Evolutionary conservation across 371 early-diverging fungal genomes (phyloP).

Genomic region (Zychaea mexicana): DNA sequence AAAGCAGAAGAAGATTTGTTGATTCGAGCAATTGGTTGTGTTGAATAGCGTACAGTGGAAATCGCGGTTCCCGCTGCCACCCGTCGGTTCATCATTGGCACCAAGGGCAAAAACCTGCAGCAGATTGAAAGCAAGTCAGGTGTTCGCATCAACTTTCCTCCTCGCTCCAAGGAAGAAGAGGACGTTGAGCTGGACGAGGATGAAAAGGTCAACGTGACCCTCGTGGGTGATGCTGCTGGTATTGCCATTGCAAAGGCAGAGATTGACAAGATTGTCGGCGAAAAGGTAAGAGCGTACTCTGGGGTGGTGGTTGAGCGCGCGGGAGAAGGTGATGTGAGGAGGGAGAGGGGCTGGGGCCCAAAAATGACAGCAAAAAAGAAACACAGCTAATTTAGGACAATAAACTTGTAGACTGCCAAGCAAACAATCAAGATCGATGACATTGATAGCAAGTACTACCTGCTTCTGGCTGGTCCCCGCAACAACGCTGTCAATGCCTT

Average conservation of each 20-base stretch:
- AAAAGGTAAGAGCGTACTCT: slow-evolving; percentile 74
- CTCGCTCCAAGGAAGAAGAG: slow-evolving; percentile 57
- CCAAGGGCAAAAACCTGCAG: slow-evolving; percentile 80
- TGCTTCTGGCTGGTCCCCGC: slow-evolving; percentile 82
- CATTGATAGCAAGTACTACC: slow-evolving; percentile 69
- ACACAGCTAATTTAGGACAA: not conserved
- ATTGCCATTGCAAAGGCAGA: slow-evolving; percentile 85
- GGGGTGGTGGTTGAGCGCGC: no score
- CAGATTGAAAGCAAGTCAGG: slow-evolving; percentile 76
- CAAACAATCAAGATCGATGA: slow-evolving; percentile 57
- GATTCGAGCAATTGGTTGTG: no score
- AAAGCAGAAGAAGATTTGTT: no score
- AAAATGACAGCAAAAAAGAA: not conserved
- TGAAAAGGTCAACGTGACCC: slow-evolving; percentile 64
- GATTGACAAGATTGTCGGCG: slow-evolving; percentile 81
- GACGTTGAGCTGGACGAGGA: slow-evolving; percentile 53
- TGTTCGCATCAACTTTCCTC: slow-evolving; percentile 77
- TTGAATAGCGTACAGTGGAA: slow-evolving; percentile 53
- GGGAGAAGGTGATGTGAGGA: no score
- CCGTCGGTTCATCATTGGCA: slow-evolving; percentile 85
- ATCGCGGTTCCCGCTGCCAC: slow-evolving; percentile 77
- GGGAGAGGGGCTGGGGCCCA: not conserved
- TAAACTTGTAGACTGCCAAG: slow-evolving; percentile 49
- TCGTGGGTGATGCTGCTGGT: slow-evolving; percentile 86
- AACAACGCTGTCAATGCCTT: slow-evolving; percentile 57